Conservation (phyloP, 2,329 filamentous ascomycete genomes). For the Cordyceps fumosorosea region DNA sequence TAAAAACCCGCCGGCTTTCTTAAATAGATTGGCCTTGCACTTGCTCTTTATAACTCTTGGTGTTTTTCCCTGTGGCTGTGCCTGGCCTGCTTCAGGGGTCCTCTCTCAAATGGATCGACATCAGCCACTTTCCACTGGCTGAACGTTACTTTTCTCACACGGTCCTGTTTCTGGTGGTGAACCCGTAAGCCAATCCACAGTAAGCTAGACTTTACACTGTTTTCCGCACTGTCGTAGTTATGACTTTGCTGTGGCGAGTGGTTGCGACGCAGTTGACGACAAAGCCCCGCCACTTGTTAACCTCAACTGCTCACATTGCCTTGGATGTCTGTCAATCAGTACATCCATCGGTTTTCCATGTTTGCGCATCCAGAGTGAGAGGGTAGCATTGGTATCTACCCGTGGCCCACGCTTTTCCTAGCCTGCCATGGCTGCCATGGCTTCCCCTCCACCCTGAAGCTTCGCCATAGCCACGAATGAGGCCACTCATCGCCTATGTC, state of each 20-base stretch:
- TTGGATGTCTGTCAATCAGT: neutral
- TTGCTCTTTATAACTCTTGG: neutral
- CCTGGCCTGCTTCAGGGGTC: neutral
- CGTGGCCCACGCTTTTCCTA: neutral
- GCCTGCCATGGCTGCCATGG: neutral
- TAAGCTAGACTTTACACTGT: neutral
- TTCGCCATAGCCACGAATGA: neutral
- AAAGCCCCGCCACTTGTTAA: constrained; percentile 3
- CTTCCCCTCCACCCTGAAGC: neutral
- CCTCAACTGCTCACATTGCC: neutral
- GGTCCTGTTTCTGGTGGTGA: neutral
- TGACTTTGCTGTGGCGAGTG: neutral
- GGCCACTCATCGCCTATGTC: neutral
- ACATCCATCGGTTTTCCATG: neutral
- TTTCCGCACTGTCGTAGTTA: neutral
- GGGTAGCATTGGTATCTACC: neutral
- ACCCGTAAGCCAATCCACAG: neutral
- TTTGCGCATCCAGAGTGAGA: too few species aligned
- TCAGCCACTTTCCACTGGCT: constrained; percentile 5
- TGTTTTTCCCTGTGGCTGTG: constrained; percentile 7
- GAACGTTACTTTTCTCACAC: neutral
- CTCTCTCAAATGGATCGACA: neutral
- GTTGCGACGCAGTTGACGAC: neutral
- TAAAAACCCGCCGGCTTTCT: neutral
- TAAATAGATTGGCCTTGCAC: neutral